Evolutionary conservation across 192 early-diverging fungal genomes (phyloP), one percentile per base, ranked within the genome.

Genomic region (Coemansia sp.): DNA sequence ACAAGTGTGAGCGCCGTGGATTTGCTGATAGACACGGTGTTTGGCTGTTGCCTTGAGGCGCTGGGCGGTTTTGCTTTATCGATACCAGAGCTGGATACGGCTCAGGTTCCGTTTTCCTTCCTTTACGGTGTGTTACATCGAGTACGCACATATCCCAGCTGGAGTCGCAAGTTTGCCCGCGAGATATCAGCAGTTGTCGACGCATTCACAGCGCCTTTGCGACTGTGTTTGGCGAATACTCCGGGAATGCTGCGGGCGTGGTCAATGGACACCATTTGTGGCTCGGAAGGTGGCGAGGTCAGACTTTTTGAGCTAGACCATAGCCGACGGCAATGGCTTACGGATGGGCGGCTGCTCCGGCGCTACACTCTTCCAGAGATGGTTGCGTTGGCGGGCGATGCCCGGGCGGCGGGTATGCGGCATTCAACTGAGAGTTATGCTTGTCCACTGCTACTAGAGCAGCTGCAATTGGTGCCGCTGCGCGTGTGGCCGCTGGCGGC

Each of bases 111-210:
- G 30, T 69, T 76, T 20, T 51, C 66, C 1, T 28, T 51, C 15
- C 7, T 34, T 6, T 68, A 55, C 34, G 39, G 43, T 0, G 47
- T 50, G 1, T 5, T 57, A 19, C 62, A 68, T 30, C 53, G 66
- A 2, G 43, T 39, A n/a, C 55, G 64, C 40, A 66, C 73, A 4
- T 64, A 53, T 35, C 73, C 73, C 14, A 51, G 65, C 35, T 76
- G 73, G 73, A 76, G 62, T 22, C 73, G 73, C 50, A 76, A 69
- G 48, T 64, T 76, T 49, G 58, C 73, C 8, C 66, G 61, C 10
- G 73, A 76, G 43, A 55, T 76, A 17, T 76, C 73, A 8, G 73
- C 66, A 0, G 66, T 62, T 10, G 62, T 58, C 7, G 66, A 76
- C 10, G 41, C 46, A 14, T 54, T 62, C 21, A 3, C 51, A 7